Conservation (phyloP, 164 flowering plant species). For the Vitis rupestris region DNA sequence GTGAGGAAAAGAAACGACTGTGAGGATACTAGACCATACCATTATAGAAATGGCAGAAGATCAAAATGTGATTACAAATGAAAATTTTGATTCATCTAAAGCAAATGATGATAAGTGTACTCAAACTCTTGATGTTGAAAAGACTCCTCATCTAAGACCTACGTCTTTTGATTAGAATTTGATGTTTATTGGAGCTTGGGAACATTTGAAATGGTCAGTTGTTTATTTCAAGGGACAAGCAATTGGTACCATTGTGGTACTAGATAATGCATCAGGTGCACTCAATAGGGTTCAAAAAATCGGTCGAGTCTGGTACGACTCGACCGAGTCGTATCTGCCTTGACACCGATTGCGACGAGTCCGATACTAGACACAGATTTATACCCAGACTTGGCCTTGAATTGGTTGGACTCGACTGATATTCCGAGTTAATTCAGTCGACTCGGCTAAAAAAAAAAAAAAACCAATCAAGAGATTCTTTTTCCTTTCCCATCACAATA, state of each 20-base stretch:
- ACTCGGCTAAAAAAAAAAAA: too few species aligned
- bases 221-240: slow-evolving; percentile 24
- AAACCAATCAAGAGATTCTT: too few species aligned
- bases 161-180: slow-evolving; percentile 26
- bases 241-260: slow-evolving; percentile 28
- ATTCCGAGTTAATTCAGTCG: rapidly evolving
- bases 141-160: too few species aligned
- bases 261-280: slow-evolving; percentile 29
- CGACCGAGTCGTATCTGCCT: rapidly evolving
- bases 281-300: background rate
- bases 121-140: rapidly evolving
- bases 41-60: too few species aligned
- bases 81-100: too few species aligned
- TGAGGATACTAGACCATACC: too few species aligned
- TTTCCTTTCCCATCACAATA: too few species aligned
- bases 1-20: too few species aligned
- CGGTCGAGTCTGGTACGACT: rapidly evolving
- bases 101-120: too few species aligned
- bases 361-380: rapidly evolving
- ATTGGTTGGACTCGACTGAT: too few species aligned
- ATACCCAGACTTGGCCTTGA: rapidly evolving
- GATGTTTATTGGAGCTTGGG: slow-evolving; percentile 37
- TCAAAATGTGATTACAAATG: too few species aligned
- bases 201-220: slow-evolving; percentile 22
- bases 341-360: rapidly evolving